phyloP scores from a whole-genome alignment of 345 rosid genomes.

The Melastoma malabathricum region DNA sequence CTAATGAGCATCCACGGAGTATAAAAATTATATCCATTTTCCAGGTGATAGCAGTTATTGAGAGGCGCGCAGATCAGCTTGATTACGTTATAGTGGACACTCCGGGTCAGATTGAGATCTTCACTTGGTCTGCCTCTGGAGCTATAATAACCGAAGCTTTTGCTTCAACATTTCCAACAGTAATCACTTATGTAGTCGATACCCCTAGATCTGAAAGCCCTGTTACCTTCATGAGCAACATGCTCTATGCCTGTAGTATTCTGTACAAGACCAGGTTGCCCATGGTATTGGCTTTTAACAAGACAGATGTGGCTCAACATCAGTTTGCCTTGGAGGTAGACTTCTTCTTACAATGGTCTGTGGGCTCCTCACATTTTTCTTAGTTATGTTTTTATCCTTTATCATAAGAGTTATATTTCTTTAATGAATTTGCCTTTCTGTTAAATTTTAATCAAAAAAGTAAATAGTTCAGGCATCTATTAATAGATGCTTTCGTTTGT shows the following conservation, averaged over 20 bases:
- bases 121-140: slow-evolving; percentile 21
- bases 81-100: slow-evolving; percentile 22
- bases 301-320: slow-evolving; percentile 23
- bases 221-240: slow-evolving; percentile 36
- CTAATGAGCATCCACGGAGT: too few species aligned
- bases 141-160: slow-evolving; percentile 19
- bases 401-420: too few species aligned
- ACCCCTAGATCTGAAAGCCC: slow-evolving; percentile 37
- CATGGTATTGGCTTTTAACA: slow-evolving; percentile 30
- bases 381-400: too few species aligned
- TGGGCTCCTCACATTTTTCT: too few species aligned
- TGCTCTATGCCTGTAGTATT: slow-evolving; percentile 41
- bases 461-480: too few species aligned
- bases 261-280: slow-evolving; percentile 36
- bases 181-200: slow-evolving; percentile 32
- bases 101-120: slow-evolving; percentile 19
- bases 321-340: slow-evolving; percentile 18
- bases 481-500: too few species aligned
- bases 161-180: slow-evolving; percentile 18
- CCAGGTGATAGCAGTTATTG: slow-evolving; percentile 12
- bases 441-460: too few species aligned
- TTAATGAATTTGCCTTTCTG: too few species aligned
- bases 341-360: not conserved
- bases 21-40: not conserved
- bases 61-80: slow-evolving; percentile 16